Base-by-base conservation (phyloP, 2,329 filamentous ascomycete species). In the Apiospora saccharicola region DNA sequence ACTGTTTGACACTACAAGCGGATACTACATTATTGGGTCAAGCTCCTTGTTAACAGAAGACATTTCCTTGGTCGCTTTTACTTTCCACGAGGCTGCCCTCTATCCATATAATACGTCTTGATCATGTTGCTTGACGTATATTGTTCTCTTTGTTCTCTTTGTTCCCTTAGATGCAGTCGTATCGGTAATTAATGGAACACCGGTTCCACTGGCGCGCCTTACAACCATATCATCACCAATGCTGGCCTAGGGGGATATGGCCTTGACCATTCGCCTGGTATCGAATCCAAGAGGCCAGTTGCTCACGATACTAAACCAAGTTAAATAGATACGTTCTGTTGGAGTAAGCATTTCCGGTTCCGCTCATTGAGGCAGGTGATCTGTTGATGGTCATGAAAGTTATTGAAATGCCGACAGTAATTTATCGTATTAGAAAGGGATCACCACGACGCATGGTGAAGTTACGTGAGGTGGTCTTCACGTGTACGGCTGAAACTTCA, bases 401-500 rank as follows among this genome's bases (percentile, higher is more conserved):
- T 13, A 1, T 22, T 19, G 7, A 34, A 30, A 10, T 8, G 1
- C 53, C 53, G 3, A 57, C 16, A 4, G 16, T n/a, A 61, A 61
- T 16, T 22, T 30, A 37, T 57, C 2, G 34, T 16, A 5, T 0
- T 26, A 12, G 19, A 6, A 13, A 80, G 78, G 22, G 79, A 80
- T 47, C 69, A 70, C 78, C 30, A 77, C 74, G 0, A 72, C 78
- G 1, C 76, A 77, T 4, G 78, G 77, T 4, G 77, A 75, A 41
- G 61, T 79, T 43, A 78, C 78, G 8, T 69, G 75, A 1, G 76
- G 77, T 57, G 73, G 74, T 34, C 75, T 77, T 2, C 72, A 72
- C 24, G 72, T 76, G 12, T 82, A 82, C 51, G 76, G 78, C 51
- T 76, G 78, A 76, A 80, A 77, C 67, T 69, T 75, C 74, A 6